Conservation (phyloP, 2,329 filamentous ascomycete genomes). For the Lachnellula arida region DNA sequence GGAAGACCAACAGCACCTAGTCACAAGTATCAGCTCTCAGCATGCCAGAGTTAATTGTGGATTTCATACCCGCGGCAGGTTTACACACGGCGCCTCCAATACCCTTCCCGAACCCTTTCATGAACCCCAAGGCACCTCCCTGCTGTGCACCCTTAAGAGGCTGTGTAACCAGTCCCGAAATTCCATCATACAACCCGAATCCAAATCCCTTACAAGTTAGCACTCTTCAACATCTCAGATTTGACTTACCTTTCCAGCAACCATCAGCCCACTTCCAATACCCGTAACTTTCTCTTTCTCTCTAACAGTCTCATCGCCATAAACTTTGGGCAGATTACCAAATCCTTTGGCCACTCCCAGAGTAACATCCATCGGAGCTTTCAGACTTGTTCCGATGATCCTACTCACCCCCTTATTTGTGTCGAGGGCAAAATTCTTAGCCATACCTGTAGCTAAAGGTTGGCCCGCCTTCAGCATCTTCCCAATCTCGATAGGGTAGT, state of each 20-base stretch:
- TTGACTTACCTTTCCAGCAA: constrained; percentile 41
- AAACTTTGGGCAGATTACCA: constrained; percentile 63
- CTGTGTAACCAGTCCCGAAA: constrained; percentile 56
- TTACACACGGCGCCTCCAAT: constrained; percentile 60
- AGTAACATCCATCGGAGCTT: constrained; percentile 40
- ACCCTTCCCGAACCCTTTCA: constrained; percentile 53
- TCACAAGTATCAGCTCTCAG: neutral
- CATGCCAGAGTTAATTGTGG: neutral
- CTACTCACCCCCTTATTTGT: constrained; percentile 19
- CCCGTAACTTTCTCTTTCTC: constrained; percentile 13
- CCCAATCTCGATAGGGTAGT: constrained; percentile 17
- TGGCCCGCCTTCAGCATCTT: constrained; percentile 10
- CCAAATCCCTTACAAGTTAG: constrained; percentile 54
- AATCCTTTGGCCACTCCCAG: constrained; percentile 62
- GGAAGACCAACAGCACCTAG: constrained; percentile 51
- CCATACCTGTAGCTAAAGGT: constrained; percentile 5
- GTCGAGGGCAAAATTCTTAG: constrained; percentile 12
- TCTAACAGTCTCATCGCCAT: constrained; percentile 58
- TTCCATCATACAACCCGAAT: constrained; percentile 59
- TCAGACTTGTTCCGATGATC: constrained; percentile 20
- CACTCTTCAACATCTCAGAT: constrained; percentile 41
- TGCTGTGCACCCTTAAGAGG: constrained; percentile 52
- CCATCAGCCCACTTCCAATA: constrained; percentile 15
- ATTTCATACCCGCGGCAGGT: constrained; percentile 42
- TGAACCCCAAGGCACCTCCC: constrained; percentile 46